Evolutionary conservation across 345 rosid species (phyloP), one percentile per base, ranked within the genome.

Genomic region (Moricandia moricandioides): DNA sequence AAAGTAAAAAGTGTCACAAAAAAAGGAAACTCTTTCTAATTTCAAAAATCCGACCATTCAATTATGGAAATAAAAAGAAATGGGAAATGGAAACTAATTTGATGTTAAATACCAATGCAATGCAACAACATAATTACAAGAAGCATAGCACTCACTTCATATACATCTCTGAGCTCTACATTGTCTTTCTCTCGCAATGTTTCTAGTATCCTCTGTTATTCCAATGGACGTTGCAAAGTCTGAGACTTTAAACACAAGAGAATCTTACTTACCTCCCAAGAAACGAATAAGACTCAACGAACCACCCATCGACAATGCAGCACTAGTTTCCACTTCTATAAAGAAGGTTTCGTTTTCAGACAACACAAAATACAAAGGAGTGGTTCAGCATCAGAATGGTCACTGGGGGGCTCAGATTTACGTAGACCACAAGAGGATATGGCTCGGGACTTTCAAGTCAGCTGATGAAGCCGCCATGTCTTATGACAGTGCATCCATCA

Each of bases 401-500:
- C 67, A 68, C 5, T 87, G 88, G 87, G 95, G 92, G 2, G 85
- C 88, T 13, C 94, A 87, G 72, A 82, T 87, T 21, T 87, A 87
- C 66, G 75, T 81, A 18, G n/a, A 61, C 27, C 43, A 61, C 13
- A 61, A 61, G 9, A 35, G 65, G 27, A 61, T 61, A 4, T 60
- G 92, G 90, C 88, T 89, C 1, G 92, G 95, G 0, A 89, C 89
- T 39, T 89, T 89, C 70, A 85, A 78, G 30, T 79, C 85, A 5
- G 84, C 72, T 61, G 77, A 13, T 26, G 88, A 86, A 62, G 93
- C 91, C 0, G 91, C 91, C 13, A 72, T 72, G 79, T 86, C 86
- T 0, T 88, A 87, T 40, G 91, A 88, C 24, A 86, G 88, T 14
- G 89, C 89, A 0, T 77, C 85, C 1, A 80, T 83, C 70, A 85